Evolutionary conservation across 2,329 filamentous ascomycete species (phyloP), one percentile per base, ranked within the genome.

Genomic region (Diplodia scrobiculata): DNA sequence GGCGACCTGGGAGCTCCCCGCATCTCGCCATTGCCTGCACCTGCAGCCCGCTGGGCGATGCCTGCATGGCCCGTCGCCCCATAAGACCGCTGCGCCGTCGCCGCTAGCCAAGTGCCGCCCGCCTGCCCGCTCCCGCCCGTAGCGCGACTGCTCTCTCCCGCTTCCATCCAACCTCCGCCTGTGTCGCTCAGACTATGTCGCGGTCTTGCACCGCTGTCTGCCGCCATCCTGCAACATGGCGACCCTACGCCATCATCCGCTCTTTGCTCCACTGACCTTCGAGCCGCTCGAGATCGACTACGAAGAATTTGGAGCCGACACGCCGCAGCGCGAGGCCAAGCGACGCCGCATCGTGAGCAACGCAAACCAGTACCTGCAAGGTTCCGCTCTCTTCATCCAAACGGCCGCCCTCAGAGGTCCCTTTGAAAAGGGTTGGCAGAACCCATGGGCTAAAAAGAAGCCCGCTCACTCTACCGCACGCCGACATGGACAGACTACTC

Each of bases 401-500:
- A 89, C 89, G 13, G 84, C 89, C 6, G 76, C 78, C 5, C 78
- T 91, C 2, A 82, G 78, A 67, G 89, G 89, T 0, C 89, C 89
- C 0, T 89, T 91, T 69, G 80, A 74, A 29, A 63, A 72, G 5
- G 67, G 68, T 41, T 78, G 76, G 76, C 71, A 71, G 58, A 79
- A 78, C 58, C 77, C 77, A 21, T 79, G 76, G 76, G 45, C 58
- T 11, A 36, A 50, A 27, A 62, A 32, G 19, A 34, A 38, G 19
- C n/a, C 58, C 45, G 17, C 45, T 63, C 67, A 13, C n/a, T n/a
- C 32, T 10, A 3, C 45, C 11, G 48, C 58, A 19, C 17, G 25
- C 6, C 58, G 29, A 11, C 38, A 29, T 21, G 32, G 58, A 17
- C 45, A 62, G 10, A 3, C 11, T 10, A 25, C 45, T 29, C 41